These are phyloP conservation scores for Gaeumannomyces sp. DNA, from an alignment of 2,329 filamentous ascomycete species.

Conservation along the genomic window DNA sequence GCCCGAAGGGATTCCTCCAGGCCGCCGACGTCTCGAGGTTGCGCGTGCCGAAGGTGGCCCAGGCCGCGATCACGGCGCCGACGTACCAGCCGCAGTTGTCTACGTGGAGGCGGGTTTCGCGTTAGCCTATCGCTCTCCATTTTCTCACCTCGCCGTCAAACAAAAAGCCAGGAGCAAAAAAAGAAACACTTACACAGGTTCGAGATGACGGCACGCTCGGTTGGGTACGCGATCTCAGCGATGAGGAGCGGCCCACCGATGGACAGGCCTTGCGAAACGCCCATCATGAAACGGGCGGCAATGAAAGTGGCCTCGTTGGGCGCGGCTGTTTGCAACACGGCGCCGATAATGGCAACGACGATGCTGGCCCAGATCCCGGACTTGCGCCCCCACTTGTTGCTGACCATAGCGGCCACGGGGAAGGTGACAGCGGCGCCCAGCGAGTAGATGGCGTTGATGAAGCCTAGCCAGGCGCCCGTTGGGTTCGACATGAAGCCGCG, in stretches of 20 bases:
- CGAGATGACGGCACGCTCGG: constrained; percentile 11
- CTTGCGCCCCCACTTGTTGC: constrained; percentile 32
- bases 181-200: background rate
- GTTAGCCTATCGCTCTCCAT: too few species aligned
- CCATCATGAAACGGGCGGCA: constrained; percentile 25
- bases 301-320: constrained; percentile 24
- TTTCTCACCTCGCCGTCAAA: too few species aligned
- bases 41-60: constrained; percentile 39
- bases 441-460: constrained; percentile 26
- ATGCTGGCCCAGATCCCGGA: constrained; percentile 29
- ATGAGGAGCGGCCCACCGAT: constrained; percentile 12
- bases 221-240: constrained; percentile 15
- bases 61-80: constrained; percentile 30
- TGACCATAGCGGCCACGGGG: constrained; percentile 15
- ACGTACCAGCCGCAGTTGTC: constrained; percentile 10
- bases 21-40: constrained; percentile 34
- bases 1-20: constrained; percentile 26
- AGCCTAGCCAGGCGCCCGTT: constrained; percentile 29
- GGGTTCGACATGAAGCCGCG: constrained; percentile 28
- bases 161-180: too few species aligned
- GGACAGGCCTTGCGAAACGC: constrained; percentile 6
- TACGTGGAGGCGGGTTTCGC: too few species aligned
- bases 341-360: constrained; percentile 23
- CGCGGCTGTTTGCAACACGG: constrained; percentile 26
- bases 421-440: constrained; percentile 23